phyloP scores from a whole-genome alignment of 805 yeast species.

The Nakazawaea sp. region DNA sequence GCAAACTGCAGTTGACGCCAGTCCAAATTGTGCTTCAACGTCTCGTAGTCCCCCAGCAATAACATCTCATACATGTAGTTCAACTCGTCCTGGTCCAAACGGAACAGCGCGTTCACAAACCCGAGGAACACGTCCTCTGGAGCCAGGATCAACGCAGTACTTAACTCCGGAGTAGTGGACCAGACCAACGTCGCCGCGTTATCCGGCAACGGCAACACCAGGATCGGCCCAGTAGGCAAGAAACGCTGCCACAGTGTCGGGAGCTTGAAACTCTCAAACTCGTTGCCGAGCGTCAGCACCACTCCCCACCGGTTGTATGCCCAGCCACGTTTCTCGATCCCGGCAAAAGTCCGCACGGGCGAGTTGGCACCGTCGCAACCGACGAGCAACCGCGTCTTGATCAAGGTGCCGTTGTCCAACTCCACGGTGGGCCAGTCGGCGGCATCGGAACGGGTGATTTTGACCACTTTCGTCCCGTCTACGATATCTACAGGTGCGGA shows the following conservation, averaged over 20 bases:
- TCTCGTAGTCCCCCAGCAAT: slow-evolving; percentile 18
- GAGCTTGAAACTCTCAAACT: slow-evolving; percentile 57
- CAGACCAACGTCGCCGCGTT: slow-evolving; percentile 89
- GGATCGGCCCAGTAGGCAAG: slow-evolving; percentile 87
- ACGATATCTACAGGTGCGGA: slow-evolving; percentile 42
- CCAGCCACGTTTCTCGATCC: slow-evolving; percentile 89
- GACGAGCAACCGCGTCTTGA: slow-evolving; percentile 68
- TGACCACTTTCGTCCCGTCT: slow-evolving; percentile 63
- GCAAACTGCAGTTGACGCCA: slow-evolving; percentile 47
- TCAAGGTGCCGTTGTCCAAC: slow-evolving; percentile 54
- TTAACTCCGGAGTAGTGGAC: slow-evolving; percentile 77
- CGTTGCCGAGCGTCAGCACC: slow-evolving; percentile 81
- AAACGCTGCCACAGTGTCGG: slow-evolving; percentile 91
- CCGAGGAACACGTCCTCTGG: slow-evolving; percentile 58
- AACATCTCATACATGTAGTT: slow-evolving; percentile 50
- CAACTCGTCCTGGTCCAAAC: slow-evolving; percentile 73
- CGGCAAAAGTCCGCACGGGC: slow-evolving; percentile 79
- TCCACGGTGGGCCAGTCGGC: slow-evolving; percentile 73
- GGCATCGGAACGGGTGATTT: slow-evolving; percentile 30
- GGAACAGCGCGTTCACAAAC: slow-evolving; percentile 80
- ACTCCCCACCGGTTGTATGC: slow-evolving; percentile 80
- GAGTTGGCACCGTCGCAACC: slow-evolving; percentile 97
- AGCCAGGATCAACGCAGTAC: slow-evolving; percentile 52
- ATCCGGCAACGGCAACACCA: slow-evolving; percentile 82
- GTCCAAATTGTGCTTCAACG: slow-evolving; percentile 57